phyloP scores from a whole-genome alignment of 1,139 yeast genomes.

The Sugiyamaella sp. region DNA sequence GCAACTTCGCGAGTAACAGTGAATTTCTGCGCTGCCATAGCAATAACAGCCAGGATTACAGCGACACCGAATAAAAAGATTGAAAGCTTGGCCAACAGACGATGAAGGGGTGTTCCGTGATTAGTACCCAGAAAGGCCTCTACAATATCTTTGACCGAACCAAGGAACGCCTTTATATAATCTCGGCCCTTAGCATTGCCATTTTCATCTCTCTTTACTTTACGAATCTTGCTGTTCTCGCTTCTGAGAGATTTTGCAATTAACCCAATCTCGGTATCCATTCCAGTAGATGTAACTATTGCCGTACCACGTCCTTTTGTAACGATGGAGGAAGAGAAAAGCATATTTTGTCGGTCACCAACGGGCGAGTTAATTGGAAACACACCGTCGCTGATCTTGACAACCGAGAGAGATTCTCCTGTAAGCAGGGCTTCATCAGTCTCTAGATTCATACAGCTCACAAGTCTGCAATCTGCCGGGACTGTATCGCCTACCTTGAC shows the following conservation, averaged over 20 bases:
- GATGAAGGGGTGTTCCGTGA: slow-evolving; percentile 76
- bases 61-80: slow-evolving; percentile 69
- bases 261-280: slow-evolving; percentile 73
- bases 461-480: slow-evolving; percentile 73
- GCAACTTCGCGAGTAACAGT: slow-evolving; percentile 71
- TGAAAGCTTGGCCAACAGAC: slow-evolving; percentile 70
- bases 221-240: slow-evolving; percentile 38
- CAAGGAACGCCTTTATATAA: slow-evolving; percentile 51
- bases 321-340: slow-evolving; percentile 69
- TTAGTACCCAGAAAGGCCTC: slow-evolving; percentile 75
- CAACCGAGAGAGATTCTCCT: slow-evolving; percentile 80
- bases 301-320: slow-evolving; percentile 80
- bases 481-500: slow-evolving; percentile 76
- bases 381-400: slow-evolving; percentile 52
- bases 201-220: slow-evolving; percentile 43
- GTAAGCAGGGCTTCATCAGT: slow-evolving; percentile 81
- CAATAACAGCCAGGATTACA: slow-evolving; percentile 74
- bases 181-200: slow-evolving; percentile 50
- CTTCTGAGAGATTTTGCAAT: slow-evolving; percentile 66
- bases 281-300: slow-evolving; percentile 66
- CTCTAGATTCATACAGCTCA: slow-evolving; percentile 67
- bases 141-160: slow-evolving; percentile 54
- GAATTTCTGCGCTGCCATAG: slow-evolving; percentile 77
- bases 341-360: slow-evolving; percentile 78
- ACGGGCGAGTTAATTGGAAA: slow-evolving; percentile 60